Base-by-base conservation (phyloP, 371 early-diverging fungal genomes). In the Haplosporangium sp. region DNA sequence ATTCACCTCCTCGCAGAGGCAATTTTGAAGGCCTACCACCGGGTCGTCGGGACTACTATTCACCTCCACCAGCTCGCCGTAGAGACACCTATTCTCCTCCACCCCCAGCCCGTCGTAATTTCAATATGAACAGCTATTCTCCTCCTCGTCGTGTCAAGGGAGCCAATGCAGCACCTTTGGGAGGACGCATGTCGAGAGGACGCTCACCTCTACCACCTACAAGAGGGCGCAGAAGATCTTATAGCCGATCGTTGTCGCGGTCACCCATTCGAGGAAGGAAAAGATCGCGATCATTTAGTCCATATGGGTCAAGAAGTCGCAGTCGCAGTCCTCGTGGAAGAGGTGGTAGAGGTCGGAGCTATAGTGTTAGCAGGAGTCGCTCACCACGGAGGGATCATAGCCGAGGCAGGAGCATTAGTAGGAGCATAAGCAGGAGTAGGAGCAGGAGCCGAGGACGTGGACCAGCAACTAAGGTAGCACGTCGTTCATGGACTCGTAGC, bases 201-300 rank as follows among this genome's bases (percentile, higher is more conserved):
- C 75, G 75, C 11, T 79, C 81, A 15, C 79, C 79, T 48, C 45
- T 53, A 13, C 71, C 79, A 15, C 63, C 63, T 9, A 19, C 60
- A 19, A 42, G 61, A 42, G 44, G 39, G 20, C 69, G 74, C 2
- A 63, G 64, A 4, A 58, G 66, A 66, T 70, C 79, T 5, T 76
- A 63, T 45, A 76, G 76, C 35, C 69, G 77, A 34, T 77, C 77
- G 34, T 20, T 72, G 7, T 79, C 82, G 35, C 64, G 75, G 19
- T 81, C 82, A n/a, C 82, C 82, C 6, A 48, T 78, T 44, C 74
- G 79, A 13, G 79, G 79, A 15, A 67, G 79, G 42, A 78, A 71
- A 71, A 61, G 79, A 63, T 74, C 79, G 5, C 79, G 79, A 11
- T 78, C 79, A 13, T 78, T 57, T 44, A 78, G 79, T 55, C 58